Conservation (phyloP, 1,139 yeast genomes). For the Geotrichum fermentans region DNA sequence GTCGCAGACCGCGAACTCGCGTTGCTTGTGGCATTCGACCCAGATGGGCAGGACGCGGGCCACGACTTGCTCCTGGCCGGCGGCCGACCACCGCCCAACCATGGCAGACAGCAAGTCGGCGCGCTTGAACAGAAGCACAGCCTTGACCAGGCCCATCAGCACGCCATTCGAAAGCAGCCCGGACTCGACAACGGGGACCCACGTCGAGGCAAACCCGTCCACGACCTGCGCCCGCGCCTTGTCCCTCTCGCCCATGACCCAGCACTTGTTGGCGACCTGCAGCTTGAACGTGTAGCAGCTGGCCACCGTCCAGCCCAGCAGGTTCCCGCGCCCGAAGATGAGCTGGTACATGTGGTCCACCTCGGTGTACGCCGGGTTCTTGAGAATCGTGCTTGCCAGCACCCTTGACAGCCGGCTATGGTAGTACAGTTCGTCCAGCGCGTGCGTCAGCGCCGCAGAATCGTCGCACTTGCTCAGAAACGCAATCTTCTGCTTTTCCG, state of each 20-base stretch:
- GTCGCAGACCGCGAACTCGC: neutral
- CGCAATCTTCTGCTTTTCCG: constrained; percentile 5
- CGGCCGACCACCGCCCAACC: neutral
- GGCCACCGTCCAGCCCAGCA: constrained; percentile 26
- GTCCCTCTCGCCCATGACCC: constrained; percentile 23
- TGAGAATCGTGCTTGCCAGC: constrained; percentile 26
- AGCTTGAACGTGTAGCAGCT: constrained; percentile 27
- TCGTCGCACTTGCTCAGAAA: constrained; percentile 13
- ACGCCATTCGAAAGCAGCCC: constrained; percentile 6
- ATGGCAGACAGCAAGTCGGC: constrained; percentile 1
- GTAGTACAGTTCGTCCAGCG: constrained; percentile 28
- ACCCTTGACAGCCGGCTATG: constrained; percentile 25
- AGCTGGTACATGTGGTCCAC: constrained; percentile 25
- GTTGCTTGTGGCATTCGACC: constrained; percentile 10
- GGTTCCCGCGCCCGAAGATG: constrained; percentile 25
- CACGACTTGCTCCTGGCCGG: neutral
- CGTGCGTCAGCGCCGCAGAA: constrained; percentile 21
- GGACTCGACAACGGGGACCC: constrained; percentile 23
- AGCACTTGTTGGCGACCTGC: constrained; percentile 29
- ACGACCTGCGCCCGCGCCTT: constrained; percentile 25
- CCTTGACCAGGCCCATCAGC: constrained; percentile 10
- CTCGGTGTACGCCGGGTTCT: constrained; percentile 22
- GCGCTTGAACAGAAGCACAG: constrained; percentile 5
- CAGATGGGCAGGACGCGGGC: neutral
- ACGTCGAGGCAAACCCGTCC: constrained; percentile 25